Evolutionary conservation across 345 rosid genomes (phyloP).

Genomic region (Citrus hindsii): DNA sequence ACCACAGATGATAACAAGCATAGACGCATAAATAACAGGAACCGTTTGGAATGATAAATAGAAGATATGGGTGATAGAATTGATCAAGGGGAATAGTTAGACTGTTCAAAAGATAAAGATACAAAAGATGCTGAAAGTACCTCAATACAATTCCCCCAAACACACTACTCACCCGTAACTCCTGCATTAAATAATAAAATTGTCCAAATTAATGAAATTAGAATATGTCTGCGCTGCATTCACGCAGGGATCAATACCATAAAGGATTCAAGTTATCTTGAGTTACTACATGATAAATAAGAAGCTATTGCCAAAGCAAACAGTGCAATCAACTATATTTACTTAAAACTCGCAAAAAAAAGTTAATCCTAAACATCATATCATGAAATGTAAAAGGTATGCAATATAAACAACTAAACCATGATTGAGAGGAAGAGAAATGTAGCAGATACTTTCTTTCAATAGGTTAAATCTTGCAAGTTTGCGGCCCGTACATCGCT

Average conservation of each 20-base stretch:
- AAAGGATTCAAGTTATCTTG: not conserved
- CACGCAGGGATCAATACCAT: not conserved
- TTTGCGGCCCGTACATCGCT: slow-evolving; percentile 95
- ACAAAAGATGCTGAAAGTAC: slow-evolving; percentile 28
- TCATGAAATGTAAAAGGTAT: not conserved
- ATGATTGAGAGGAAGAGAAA: not conserved
- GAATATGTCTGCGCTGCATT: not conserved
- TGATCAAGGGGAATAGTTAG: not conserved
- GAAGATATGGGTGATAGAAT: not conserved
- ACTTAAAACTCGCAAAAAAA: not conserved
- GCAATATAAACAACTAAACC: not conserved
- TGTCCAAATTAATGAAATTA: not conserved
- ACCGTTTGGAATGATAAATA: not conserved
- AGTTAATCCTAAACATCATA: not conserved
- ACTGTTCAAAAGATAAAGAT: not conserved
- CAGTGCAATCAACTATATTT: not conserved
- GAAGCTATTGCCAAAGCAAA: not conserved
- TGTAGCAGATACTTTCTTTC: slow-evolving; percentile 72
- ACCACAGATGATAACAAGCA: slow-evolving; percentile 1
- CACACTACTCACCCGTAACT: slow-evolving; percentile 69
- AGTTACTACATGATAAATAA: not conserved
- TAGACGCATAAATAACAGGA: not conserved
- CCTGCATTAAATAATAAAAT: slow-evolving; percentile 49
- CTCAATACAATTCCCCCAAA: slow-evolving; percentile 92
- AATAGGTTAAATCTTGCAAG: slow-evolving; percentile 82